Percentiles rank a stretch among this genome's conserved stretches.
phyloP scores from a whole-genome alignment of 495 filamentous ascomycete species.

The Amphirosellinia nigrospora region DNA sequence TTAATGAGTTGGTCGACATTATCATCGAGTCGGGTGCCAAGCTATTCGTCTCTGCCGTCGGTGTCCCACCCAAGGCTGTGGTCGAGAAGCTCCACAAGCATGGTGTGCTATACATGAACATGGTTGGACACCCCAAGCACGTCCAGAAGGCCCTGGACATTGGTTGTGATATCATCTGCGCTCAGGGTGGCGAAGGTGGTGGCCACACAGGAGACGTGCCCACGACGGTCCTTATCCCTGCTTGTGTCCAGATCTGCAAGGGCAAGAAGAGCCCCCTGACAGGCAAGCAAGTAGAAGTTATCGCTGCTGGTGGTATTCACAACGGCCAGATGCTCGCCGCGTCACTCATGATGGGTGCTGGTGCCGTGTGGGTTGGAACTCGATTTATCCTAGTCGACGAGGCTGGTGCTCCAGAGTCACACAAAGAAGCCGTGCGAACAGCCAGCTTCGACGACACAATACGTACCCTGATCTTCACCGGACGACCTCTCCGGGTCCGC shows the following conservation, averaged over 20 bases:
- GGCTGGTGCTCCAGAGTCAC: constrained; percentile 89
- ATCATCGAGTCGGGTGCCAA: constrained; percentile 89
- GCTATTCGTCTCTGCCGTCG: constrained; percentile 96
- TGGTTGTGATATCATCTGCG: constrained; percentile 90
- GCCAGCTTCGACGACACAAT: constrained; percentile 93
- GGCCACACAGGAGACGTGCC: constrained; percentile 92
- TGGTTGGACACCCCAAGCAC: constrained; percentile 99
- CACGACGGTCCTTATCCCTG: constrained; percentile 86
- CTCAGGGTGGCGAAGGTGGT: constrained; percentile 90
- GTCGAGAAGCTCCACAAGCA: constrained; percentile 87
- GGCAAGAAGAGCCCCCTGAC: constrained; percentile 86
- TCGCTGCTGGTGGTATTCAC: constrained; percentile 93
- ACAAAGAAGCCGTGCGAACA: constrained; percentile 96
- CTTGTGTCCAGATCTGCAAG: constrained; percentile 82
- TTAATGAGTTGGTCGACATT: constrained; percentile 86
- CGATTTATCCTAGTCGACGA: constrained; percentile 93
- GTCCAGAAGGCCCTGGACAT: constrained; percentile 89
- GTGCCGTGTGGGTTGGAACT: constrained; percentile 95
- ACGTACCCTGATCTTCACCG: constrained; percentile 97
- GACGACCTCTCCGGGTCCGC: constrained; percentile 89
- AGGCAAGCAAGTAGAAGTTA: constrained; percentile 82
- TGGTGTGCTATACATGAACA: constrained; percentile 98
- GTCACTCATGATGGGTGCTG: constrained; percentile 88
- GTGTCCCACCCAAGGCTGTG: constrained; percentile 85
- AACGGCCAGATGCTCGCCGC: constrained; percentile 92